A percentile compares a stretch with the other conserved stretches of the same genome.
Conservation (phyloP, 163 green algal species). For the Scenedesmus sp. region DNA sequence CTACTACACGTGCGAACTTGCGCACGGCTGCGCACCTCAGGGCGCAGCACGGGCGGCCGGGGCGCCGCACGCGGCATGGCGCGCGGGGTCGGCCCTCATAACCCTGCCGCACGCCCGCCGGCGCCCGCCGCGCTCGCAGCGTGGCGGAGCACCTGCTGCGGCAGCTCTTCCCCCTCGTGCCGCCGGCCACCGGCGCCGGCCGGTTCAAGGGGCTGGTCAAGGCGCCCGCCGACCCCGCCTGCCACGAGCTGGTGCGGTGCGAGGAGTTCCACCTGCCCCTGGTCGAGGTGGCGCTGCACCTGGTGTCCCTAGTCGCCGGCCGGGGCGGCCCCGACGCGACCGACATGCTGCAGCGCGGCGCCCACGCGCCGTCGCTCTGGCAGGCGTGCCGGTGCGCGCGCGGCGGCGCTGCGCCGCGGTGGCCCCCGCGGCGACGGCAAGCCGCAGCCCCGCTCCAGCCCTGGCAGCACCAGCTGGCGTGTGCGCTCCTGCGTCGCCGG, state of each 20-base stretch:
- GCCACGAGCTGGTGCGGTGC: slow-evolving; percentile 8
- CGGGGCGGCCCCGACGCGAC: no score
- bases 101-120: neutral
- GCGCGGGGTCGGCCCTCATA: neutral
- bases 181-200: neutral
- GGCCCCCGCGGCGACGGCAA: no score
- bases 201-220: slow-evolving; percentile 1
- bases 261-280: slow-evolving; percentile 35
- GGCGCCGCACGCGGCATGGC: neutral
- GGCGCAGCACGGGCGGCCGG: neutral
- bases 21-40: neutral
- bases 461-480: no score
- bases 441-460: no score
- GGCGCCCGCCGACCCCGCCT: neutral
- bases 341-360: no score
- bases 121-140: neutral
- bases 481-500: no score
- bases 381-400: no score
- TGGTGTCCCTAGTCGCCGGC: slow-evolving; percentile 13
- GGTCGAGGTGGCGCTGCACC: slow-evolving; percentile 22
- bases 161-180: slow-evolving; percentile 19
- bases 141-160: slow-evolving; percentile 21
- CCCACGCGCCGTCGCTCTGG: no score
- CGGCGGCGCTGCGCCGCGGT: no score
- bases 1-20: slow-evolving; percentile 19